A percentile compares a stretch with the other conserved stretches of the same genome.
phyloP scores from a whole-genome alignment of 306 rosid genomes.

The Quercus wislizeni region DNA sequence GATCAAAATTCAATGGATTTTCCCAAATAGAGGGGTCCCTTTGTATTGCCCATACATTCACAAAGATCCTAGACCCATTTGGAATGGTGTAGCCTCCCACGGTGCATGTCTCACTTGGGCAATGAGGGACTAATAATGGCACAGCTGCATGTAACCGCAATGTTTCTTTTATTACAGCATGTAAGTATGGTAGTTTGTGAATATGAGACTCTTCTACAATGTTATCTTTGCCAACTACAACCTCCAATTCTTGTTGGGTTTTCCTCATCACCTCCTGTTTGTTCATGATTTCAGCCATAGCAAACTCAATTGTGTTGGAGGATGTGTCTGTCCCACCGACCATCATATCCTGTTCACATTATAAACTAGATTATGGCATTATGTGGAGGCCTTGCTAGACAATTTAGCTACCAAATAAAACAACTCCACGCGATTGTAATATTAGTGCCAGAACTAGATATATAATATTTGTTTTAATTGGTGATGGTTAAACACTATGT shows the following conservation, averaged over 20 bases:
- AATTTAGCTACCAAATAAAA: too few species aligned
- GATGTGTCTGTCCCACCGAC: constrained; percentile 72
- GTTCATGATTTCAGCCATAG: constrained; percentile 52
- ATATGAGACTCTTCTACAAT: constrained; percentile 66
- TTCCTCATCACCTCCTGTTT: constrained; percentile 40
- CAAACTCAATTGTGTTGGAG: constrained; percentile 62
- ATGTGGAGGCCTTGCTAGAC: too few species aligned
- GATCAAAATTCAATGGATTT: constrained; percentile 55
- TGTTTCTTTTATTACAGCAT: constrained; percentile 71
- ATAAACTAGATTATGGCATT: too few species aligned
- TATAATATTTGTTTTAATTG: too few species aligned
- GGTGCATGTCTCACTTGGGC: constrained; percentile 47
- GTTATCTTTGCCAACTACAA: constrained; percentile 42
- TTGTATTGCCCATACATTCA: constrained; percentile 81
- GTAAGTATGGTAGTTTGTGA: constrained; percentile 42
- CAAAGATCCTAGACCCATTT: constrained; percentile 45
- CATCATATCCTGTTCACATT: constrained; percentile 55
- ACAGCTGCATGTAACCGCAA: constrained; percentile 55
- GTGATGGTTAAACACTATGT: too few species aligned
- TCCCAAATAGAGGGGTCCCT: constrained; percentile 72
- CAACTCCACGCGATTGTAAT: too few species aligned
- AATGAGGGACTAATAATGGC: constrained; percentile 60
- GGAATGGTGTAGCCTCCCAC: constrained; percentile 66
- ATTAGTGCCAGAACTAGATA: background rate
- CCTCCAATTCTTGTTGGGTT: constrained; percentile 51